Evolutionary conservation across 768 basidiomycete genomes (phyloP).

Genomic region (Boletus eberwhitei): DNA sequence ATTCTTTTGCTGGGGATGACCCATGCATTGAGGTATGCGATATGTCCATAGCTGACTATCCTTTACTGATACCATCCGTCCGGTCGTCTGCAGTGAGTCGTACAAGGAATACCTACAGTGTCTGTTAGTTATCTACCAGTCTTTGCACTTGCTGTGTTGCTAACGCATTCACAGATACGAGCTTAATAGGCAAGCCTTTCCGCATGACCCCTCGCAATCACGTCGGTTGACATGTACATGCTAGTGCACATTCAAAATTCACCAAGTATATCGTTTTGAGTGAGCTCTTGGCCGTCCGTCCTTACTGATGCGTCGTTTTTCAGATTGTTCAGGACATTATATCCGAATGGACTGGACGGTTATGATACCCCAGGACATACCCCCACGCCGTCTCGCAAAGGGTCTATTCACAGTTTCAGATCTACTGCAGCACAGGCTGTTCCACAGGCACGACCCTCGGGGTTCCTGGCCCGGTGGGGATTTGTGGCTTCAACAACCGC

Average conservation of each 20-base stretch:
- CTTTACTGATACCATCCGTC: constrained; percentile 1
- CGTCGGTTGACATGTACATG: constrained; percentile 19
- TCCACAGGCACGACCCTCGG: constrained; percentile 18
- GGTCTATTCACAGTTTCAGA: constrained; percentile 23
- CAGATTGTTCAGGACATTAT: constrained; percentile 65
- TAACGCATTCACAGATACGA: constrained; percentile 35
- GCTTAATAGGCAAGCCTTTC: constrained; percentile 49
- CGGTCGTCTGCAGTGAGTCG: constrained; percentile 49
- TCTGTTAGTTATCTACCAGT: constrained; percentile 44
- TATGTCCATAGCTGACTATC: background rate
- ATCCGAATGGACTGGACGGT: constrained; percentile 55
- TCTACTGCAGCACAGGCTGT: constrained; percentile 18
- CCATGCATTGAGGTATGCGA: constrained; percentile 59
- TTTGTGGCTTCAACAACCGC: constrained; percentile 10
- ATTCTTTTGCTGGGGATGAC: constrained; percentile 69
- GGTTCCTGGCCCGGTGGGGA: constrained; percentile 40
- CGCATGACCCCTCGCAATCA: background rate
- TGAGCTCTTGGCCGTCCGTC: background rate
- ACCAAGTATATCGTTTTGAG: constrained; percentile 47
- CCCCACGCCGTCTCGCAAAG: constrained; percentile 35
- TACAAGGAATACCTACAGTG: constrained; percentile 80
- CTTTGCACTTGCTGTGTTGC: background rate
- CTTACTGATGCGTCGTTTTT: background rate
- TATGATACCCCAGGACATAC: constrained; percentile 38
- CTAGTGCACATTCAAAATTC: constrained; percentile 68